A percentile compares a stretch with the other conserved stretches of the same genome.
These are phyloP conservation scores for Myrica gale DNA, from an alignment of 306 rosid genomes.

Conservation along the genomic window DNA sequence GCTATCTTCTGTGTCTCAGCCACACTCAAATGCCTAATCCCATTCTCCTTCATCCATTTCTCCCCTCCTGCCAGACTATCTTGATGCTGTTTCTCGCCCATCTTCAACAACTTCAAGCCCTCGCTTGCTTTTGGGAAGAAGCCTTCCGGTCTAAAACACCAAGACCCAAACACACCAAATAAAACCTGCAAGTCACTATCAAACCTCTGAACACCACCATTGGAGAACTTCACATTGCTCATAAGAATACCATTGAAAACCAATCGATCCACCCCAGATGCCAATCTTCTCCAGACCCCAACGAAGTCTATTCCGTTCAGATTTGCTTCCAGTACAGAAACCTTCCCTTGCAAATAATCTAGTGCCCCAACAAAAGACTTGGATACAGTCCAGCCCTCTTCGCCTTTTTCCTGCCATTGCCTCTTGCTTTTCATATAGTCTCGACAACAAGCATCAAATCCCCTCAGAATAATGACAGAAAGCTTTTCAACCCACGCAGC, in stretches of 20 bases:
- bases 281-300: slow-evolving; percentile 85
- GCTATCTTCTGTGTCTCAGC: slow-evolving; percentile 64
- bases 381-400: slow-evolving; percentile 80
- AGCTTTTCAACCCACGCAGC: slow-evolving; percentile 76
- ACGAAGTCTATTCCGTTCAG: slow-evolving; percentile 70
- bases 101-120: slow-evolving; percentile 70
- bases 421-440: slow-evolving; percentile 77
- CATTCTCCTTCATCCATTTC: slow-evolving; percentile 66
- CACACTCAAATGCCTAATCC: slow-evolving; percentile 52
- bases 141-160: slow-evolving; percentile 90
- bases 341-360: slow-evolving; percentile 70
- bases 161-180: slow-evolving; percentile 73
- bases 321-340: slow-evolving; percentile 53
- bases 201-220: slow-evolving; percentile 69
- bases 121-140: slow-evolving; percentile 74
- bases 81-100: slow-evolving; percentile 49
- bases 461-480: slow-evolving; percentile 72
- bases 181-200: slow-evolving; percentile 62
- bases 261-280: slow-evolving; percentile 64
- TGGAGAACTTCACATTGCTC: slow-evolving; percentile 59
- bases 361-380: slow-evolving; percentile 64
- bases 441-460: slow-evolving; percentile 68
- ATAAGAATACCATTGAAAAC: slow-evolving; percentile 54
- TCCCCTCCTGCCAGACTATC: slow-evolving; percentile 51
- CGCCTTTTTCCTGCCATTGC: slow-evolving; percentile 83